These are phyloP conservation scores for Solanum chacoense DNA, from an alignment of 305 asterid species.

Conservation along the genomic window DNA sequence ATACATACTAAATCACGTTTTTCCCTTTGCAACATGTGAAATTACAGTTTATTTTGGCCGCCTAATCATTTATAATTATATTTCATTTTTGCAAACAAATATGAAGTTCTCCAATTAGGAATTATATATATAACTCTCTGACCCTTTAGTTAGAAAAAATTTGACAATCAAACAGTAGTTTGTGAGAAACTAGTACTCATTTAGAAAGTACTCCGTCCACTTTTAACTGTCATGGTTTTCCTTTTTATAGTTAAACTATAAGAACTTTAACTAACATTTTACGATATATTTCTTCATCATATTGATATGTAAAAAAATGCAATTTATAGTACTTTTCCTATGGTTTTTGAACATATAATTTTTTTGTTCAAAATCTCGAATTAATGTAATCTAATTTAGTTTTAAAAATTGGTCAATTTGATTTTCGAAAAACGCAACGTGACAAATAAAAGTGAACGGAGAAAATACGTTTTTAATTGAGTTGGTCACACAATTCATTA, in stretches of 20 bases:
- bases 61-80: neutral
- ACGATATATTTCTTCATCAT: accelerated
- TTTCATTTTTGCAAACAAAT: neutral
- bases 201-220: too few relatives aligned
- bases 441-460: neutral
- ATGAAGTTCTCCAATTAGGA: neutral
- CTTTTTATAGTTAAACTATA: too few relatives aligned
- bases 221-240: accelerated
- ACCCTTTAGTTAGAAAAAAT: neutral
- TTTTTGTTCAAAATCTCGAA: too few relatives aligned
- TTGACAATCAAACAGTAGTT: neutral
- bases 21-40: neutral
- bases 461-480: neutral
- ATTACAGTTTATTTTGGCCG: neutral
- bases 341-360: too few relatives aligned
- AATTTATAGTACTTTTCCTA: too few relatives aligned
- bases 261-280: too few relatives aligned
- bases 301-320: too few relatives aligned
- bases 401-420: too few relatives aligned
- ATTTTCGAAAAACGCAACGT: too few relatives aligned
- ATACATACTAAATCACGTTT: neutral
- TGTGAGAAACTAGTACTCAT: neutral
- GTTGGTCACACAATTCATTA: neutral
- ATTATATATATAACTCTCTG: neutral
- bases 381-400: too few relatives aligned